Evolutionary conservation across 1,284 basidiomycete genomes (phyloP).

Genomic region (Boletellus deceptivus): DNA sequence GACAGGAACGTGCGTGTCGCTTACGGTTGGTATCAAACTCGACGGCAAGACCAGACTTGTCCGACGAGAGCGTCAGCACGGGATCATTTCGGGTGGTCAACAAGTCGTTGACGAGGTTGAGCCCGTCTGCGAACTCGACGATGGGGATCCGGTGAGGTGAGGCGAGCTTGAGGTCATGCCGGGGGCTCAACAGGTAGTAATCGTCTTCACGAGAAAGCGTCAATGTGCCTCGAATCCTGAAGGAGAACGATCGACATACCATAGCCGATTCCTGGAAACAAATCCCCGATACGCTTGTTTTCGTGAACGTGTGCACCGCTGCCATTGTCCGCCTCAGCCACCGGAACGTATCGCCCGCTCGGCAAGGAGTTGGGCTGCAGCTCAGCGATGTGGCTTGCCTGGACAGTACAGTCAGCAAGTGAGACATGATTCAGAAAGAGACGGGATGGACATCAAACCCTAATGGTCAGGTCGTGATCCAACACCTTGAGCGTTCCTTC

Average conservation of each 20-base stretch:
- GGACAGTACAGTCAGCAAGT: not conserved
- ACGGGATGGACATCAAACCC: constrained; percentile 35
- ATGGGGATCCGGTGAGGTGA: constrained; percentile 38
- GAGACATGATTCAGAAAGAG: not conserved
- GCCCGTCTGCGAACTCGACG: constrained; percentile 27
- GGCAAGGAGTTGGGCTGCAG: constrained; percentile 50
- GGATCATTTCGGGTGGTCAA: constrained; percentile 40
- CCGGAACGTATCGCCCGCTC: constrained; percentile 49
- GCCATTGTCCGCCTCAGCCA: constrained; percentile 40
- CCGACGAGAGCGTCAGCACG: constrained; percentile 53
- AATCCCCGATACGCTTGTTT: constrained; percentile 53
- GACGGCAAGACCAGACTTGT: constrained; percentile 57
- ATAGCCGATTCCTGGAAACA: constrained; percentile 56
- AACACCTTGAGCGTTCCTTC: constrained; percentile 50
- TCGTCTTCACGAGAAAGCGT: constrained; percentile 45
- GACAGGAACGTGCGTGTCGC: constrained; percentile 20
- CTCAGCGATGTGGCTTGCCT: constrained; percentile 58
- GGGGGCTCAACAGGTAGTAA: constrained; percentile 55
- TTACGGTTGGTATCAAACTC: constrained; percentile 68
- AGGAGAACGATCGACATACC: constrained; percentile 38
- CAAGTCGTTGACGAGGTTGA: constrained; percentile 51
- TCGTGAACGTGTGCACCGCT: constrained; percentile 45
- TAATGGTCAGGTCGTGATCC: constrained; percentile 57
- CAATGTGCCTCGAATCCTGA: not conserved
- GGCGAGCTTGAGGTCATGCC: constrained; percentile 38